These are phyloP conservation scores for Ganoderma resinaceum DNA, from an alignment of 1,284 basidiomycete genomes.

Conservation along the genomic window DNA sequence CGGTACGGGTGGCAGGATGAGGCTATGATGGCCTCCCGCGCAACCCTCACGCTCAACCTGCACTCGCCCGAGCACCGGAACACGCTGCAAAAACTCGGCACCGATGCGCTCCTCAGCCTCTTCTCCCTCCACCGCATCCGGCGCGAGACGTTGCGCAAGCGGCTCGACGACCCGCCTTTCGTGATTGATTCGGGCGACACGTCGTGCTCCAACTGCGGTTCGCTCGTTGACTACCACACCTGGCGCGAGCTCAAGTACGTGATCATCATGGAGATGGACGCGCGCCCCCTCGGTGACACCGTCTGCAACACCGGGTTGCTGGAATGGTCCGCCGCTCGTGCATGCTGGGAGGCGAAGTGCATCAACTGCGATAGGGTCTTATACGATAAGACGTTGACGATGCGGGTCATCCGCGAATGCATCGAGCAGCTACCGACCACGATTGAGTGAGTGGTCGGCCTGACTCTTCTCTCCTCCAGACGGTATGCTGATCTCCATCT, in stretches of 20 bases:
- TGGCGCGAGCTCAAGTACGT: constrained; percentile 69
- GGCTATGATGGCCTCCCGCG: constrained; percentile 53
- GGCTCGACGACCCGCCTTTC: constrained; percentile 64
- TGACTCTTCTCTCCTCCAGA: not conserved
- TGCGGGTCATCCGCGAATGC: constrained; percentile 59
- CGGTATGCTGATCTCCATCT: constrained; percentile 22
- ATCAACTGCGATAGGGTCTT: constrained; percentile 56
- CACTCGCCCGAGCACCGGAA: constrained; percentile 52
- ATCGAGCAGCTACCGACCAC: constrained; percentile 56
- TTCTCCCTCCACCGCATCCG: constrained; percentile 59
- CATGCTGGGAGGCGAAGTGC: constrained; percentile 66
- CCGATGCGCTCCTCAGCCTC: constrained; percentile 57
- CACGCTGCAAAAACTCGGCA: constrained; percentile 54
- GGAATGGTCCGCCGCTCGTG: constrained; percentile 61
- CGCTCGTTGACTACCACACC: constrained; percentile 58
- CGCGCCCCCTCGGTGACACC: constrained; percentile 63
- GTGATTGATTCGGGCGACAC: constrained; percentile 52
- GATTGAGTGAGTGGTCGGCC: constrained; percentile 38
- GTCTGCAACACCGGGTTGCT: constrained; percentile 54
- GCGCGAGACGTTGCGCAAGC: constrained; percentile 53
- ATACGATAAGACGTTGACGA: constrained; percentile 62
- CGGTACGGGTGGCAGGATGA: constrained; percentile 66
- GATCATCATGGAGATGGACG: constrained; percentile 63
- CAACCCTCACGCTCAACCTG: constrained; percentile 52
- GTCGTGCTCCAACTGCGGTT: constrained; percentile 55